Percentiles rank a stretch among this genome's conserved stretches.
phyloP scores from a whole-genome alignment of 1,284 basidiomycete genomes.

The Naganishia sp. region DNA sequence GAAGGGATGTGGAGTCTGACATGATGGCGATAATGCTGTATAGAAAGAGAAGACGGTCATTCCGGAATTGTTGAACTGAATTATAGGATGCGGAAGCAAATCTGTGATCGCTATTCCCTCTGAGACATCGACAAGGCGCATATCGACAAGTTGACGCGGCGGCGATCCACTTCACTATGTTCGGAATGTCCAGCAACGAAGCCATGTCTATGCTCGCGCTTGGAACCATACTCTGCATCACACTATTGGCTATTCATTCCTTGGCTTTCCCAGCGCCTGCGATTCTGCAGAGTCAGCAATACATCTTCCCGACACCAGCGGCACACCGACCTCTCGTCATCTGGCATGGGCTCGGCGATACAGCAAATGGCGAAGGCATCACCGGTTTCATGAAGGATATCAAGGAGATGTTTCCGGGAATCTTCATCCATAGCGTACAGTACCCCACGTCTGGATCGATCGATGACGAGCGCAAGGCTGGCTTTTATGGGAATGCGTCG shows the following conservation, averaged over 20 bases:
- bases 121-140: neutral
- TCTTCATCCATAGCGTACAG: constrained; percentile 81
- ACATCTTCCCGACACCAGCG: neutral
- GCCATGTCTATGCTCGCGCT: neutral
- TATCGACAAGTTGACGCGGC: no score
- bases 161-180: neutral
- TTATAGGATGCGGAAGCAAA: constrained; percentile 22
- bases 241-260: neutral
- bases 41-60: neutral
- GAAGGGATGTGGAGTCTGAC: constrained; percentile 34
- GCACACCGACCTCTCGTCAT: constrained; percentile 72
- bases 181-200: neutral
- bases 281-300: neutral
- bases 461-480: constrained; percentile 71
- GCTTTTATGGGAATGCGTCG: constrained; percentile 58
- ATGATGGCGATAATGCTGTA: neutral
- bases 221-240: neutral
- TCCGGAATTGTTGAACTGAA: neutral
- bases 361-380: constrained; percentile 40
- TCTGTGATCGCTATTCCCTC: neutral
- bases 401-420: constrained; percentile 72
- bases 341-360: constrained; percentile 90
- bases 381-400: constrained; percentile 66
- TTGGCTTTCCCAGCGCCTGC: neutral
- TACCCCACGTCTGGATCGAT: constrained; percentile 64